Percentiles rank a stretch among this genome's conserved stretches.
These are phyloP conservation scores for Inga laurina DNA, from an alignment of 306 rosid genomes.

Conservation along the genomic window DNA sequence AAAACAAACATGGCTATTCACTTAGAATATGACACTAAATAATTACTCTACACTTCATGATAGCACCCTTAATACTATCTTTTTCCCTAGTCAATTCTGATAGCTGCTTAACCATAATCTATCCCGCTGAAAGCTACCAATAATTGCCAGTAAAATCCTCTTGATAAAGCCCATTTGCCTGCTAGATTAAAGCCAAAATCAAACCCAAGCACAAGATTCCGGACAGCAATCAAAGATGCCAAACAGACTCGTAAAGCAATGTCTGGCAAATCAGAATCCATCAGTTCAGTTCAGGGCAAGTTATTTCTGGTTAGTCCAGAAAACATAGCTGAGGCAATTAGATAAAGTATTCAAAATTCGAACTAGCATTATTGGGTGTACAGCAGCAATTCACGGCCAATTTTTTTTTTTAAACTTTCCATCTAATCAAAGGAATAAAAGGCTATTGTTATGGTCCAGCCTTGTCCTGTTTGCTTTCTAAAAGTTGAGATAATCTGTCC, in stretches of 20 bases:
- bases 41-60: not conserved
- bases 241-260: not conserved
- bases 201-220: not conserved
- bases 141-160: not conserved
- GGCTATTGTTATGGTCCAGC: constrained; percentile 2
- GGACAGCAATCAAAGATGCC: constrained; percentile 3
- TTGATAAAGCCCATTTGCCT: not conserved
- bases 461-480: constrained; percentile 23
- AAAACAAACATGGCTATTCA: not conserved
- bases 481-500: constrained; percentile 35
- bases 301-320: not conserved
- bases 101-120: not conserved
- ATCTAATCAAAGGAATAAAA: constrained; percentile 21
- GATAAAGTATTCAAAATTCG: not conserved
- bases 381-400: not conserved
- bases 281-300: not conserved
- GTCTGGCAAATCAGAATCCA: not conserved
- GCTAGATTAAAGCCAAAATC: not conserved
- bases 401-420: constrained; percentile 6
- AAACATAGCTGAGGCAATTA: not conserved
- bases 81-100: not conserved
- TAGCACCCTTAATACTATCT: not conserved
- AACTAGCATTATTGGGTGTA: not conserved
- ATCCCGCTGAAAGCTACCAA: not conserved
- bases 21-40: not conserved